These are phyloP conservation scores for Flueggea neowawraea DNA, from an alignment of 441 rosid species.

Conservation along the genomic window DNA sequence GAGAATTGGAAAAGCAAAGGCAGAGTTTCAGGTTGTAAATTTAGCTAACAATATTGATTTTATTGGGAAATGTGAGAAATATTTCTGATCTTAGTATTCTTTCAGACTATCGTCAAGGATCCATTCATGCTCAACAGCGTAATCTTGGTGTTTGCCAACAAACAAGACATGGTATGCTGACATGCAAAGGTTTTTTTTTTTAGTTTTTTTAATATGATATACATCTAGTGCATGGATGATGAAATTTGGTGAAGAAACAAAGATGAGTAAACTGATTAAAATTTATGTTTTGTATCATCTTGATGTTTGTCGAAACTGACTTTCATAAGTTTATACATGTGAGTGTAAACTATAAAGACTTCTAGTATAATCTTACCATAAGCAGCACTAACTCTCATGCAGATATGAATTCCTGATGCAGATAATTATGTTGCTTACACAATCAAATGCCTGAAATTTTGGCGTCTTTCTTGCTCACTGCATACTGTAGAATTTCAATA, in stretches of 20 bases:
- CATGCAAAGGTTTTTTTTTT: too few relatives aligned
- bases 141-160: constrained; percentile 97
- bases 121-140: constrained; percentile 96
- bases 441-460: too few relatives aligned
- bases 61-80: constrained; percentile 12
- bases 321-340: not conserved
- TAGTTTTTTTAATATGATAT: not conserved
- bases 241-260: too few relatives aligned
- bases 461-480: not conserved
- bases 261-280: too few relatives aligned
- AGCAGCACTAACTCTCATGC: too few relatives aligned
- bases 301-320: too few relatives aligned
- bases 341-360: not conserved
- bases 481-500: not conserved
- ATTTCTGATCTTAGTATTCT: constrained; percentile 21
- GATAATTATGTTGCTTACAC: too few relatives aligned
- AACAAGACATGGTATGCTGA: constrained; percentile 92
- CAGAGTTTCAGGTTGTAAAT: constrained; percentile 85
- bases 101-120: constrained; percentile 91
- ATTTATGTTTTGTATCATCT: too few relatives aligned
- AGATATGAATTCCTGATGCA: too few relatives aligned
- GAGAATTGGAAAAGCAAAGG: constrained; percentile 88
- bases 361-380: not conserved
- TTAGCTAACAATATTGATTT: constrained; percentile 9
- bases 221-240: not conserved